phyloP scores from a whole-genome alignment of 768 basidiomycete genomes.

The Hericium alpestre region DNA sequence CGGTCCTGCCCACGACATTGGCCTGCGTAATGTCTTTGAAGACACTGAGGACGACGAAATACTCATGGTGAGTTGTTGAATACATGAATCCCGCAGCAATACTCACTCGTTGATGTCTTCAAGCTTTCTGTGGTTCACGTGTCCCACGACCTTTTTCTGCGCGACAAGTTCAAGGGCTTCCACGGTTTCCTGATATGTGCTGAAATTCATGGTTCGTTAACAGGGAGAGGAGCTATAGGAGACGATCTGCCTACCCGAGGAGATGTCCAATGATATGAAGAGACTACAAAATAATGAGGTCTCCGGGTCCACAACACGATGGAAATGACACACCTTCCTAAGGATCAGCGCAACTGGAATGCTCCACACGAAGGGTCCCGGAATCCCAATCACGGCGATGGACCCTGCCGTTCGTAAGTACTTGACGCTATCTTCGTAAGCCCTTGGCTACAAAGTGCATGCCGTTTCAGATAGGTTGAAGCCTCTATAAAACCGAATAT shows the following conservation, averaged over 20 bases:
- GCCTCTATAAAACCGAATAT: not conserved
- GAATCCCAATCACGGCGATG: conserved; percentile 31
- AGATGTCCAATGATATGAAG: not conserved
- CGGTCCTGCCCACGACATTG: not conserved
- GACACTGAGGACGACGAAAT: not conserved
- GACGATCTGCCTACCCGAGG: not conserved
- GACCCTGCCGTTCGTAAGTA: conserved; percentile 35
- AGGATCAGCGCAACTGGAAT: conserved; percentile 23
- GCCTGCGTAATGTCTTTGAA: not conserved
- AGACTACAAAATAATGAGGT: not conserved
- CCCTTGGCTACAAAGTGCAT: conserved; percentile 16
- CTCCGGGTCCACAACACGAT: not conserved
- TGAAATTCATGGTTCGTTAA: not conserved
- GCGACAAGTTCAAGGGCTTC: conserved; percentile 4
- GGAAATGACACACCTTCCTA: conserved; percentile 14
- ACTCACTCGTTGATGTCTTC: not conserved
- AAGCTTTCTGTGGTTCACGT: not conserved
- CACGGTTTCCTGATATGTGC: not conserved
- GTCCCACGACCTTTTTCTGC: not conserved
- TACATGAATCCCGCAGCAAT: no score
- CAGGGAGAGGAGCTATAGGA: not conserved
- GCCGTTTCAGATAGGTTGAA: not conserved
- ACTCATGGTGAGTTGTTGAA: no score
- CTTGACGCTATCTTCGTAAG: conserved; percentile 32
- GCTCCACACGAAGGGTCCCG: conserved; percentile 18